Conservation (phyloP, 139 green algal species). For the Gonium pectorale region DNA sequence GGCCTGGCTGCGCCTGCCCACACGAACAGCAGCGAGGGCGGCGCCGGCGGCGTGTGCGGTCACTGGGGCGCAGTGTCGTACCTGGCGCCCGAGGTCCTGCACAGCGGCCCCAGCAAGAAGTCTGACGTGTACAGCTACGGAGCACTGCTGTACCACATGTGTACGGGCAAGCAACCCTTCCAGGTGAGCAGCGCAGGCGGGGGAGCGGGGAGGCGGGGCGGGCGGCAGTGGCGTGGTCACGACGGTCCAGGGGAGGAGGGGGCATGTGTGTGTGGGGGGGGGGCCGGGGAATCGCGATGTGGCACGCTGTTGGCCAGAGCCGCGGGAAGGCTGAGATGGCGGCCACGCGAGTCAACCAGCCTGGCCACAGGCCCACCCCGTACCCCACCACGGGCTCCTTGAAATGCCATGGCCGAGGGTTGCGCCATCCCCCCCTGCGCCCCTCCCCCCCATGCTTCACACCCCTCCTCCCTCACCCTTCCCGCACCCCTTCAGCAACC, state of each 20-base stretch:
- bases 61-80: slow-evolving; percentile 25
- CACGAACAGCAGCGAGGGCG: not conserved
- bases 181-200: not conserved
- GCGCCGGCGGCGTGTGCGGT: too few species aligned
- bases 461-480: too few species aligned
- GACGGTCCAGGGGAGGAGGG: not conserved
- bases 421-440: too few species aligned
- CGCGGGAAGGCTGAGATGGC: too few species aligned
- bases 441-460: too few species aligned
- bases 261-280: not conserved
- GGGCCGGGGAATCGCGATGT: too few species aligned
- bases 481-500: too few species aligned
- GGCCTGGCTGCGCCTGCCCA: not conserved
- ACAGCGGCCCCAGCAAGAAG: slow-evolving; percentile 4
- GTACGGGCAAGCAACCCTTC: slow-evolving; percentile 26
- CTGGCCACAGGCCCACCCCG: too few species aligned
- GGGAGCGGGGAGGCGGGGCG: not conserved
- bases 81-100: slow-evolving; percentile 10
- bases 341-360: too few species aligned
- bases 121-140: slow-evolving; percentile 39
- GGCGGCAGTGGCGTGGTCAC: not conserved
- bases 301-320: too few species aligned
- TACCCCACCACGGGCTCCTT: too few species aligned
- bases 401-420: too few species aligned
- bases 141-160: slow-evolving; percentile 38